Evolutionary conservation across 177 flowering plant species (phyloP), one percentile per base, ranked within the genome.

Genomic region (Vitis hybrid): DNA sequence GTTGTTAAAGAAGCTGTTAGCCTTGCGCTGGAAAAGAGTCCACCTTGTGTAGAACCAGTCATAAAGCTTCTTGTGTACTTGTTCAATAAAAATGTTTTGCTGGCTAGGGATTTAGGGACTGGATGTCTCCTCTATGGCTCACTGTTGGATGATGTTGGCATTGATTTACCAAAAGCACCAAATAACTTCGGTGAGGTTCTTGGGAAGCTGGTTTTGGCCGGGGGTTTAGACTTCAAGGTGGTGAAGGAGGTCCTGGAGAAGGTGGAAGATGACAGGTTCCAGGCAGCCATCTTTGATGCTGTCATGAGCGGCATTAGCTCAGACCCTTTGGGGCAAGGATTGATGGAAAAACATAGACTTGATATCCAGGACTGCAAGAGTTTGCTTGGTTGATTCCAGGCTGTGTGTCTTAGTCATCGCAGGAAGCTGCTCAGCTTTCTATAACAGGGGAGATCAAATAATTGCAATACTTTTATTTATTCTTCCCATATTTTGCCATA

Each of bases 111-210:
- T 67, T 66, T 93, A 8, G 86, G 78, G 50, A 74, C 80, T 3
- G 94, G 97, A 5, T 89, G 92, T 70, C 68, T 89, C 56, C 80
- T 76, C 1, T 93, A 86, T 69, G 87, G 84, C 10, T 84, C 88
- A 0, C 62, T 72, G 71, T 68, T 93, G 74, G 94, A 89, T 70
- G 97, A 91, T 66, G 77, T 91, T 49, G 91, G 80, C 15, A 87
- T 91, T 49, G 97, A 91, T 72, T 66, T 87, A 19, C 97, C 97
- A 0, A 93, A 85, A 68, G 98, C 97, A 5, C 97, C 98, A 1
- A 81, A 65, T 70, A 84, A 81, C 77, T 93, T 86, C 66, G 94
- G 98, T 1, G 91, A 83, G 78, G 71, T 89, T 6, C 56, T 87
- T 57, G 94, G 90, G 56, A 77, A 72, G 60, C 67, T 90, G 15